Conservation (phyloP, 139 green algal species). For the Trebouxia sp. region DNA sequence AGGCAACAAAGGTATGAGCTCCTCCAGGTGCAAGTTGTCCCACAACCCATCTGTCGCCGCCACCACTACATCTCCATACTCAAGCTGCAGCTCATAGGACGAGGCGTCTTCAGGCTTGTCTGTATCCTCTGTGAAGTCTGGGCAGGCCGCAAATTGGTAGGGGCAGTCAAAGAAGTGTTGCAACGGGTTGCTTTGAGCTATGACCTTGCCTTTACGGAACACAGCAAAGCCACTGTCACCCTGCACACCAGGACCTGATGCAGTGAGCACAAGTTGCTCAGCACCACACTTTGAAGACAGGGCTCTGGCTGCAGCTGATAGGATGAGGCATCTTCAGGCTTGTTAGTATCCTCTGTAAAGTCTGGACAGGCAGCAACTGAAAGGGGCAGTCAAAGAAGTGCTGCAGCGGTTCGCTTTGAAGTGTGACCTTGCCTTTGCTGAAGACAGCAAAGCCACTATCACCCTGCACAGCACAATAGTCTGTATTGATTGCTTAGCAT, state of each 20-base stretch:
- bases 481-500: no score
- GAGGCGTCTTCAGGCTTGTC: slow-evolving; percentile 72
- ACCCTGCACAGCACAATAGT: slow-evolving; percentile 53
- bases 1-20: slow-evolving; percentile 50
- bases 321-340: slow-evolving; percentile 61
- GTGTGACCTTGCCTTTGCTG: slow-evolving; percentile 56
- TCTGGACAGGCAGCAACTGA: slow-evolving; percentile 57
- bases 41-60: slow-evolving; percentile 71
- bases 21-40: slow-evolving; percentile 66
- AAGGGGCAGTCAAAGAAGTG: slow-evolving; percentile 83
- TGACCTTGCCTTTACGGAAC: not conserved
- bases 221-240: no score
- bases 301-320: slow-evolving; percentile 47
- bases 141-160: no score
- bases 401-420: slow-evolving; percentile 51
- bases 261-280: no score
- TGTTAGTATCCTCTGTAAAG: slow-evolving; percentile 66
- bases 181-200: not conserved
- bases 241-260: no score
- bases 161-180: not conserved
- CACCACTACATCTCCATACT: slow-evolving; percentile 67
- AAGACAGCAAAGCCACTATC: slow-evolving; percentile 86
- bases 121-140: slow-evolving; percentile 66
- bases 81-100: slow-evolving; percentile 47
- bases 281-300: slow-evolving; percentile 59